These are phyloP conservation scores for Chlorella sp. DNA, from an alignment of 139 green algal genomes.

Conservation along the genomic window DNA sequence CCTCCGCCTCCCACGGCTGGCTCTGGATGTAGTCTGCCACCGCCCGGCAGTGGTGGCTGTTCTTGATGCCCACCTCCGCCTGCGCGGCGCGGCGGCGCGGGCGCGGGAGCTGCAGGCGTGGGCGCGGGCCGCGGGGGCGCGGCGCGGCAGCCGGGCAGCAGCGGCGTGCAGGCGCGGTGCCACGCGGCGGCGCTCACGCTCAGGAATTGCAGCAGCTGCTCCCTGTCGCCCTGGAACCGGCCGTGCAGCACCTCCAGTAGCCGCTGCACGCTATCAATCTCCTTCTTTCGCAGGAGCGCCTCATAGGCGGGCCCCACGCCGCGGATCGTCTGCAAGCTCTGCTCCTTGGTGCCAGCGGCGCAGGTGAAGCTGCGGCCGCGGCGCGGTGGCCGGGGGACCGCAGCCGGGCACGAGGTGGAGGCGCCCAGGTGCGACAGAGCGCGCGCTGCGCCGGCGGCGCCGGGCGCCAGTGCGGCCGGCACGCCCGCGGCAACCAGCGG, in stretches of 20 bases:
- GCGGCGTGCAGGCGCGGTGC: not conserved
- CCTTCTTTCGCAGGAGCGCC: slow-evolving; percentile 30
- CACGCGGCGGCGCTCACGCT: slow-evolving; percentile 17
- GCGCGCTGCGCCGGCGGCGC: too few species aligned
- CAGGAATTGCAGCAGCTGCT: slow-evolving; percentile 41
- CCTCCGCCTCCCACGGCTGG: slow-evolving; percentile 13
- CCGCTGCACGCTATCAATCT: slow-evolving; percentile 40
- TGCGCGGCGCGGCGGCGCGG: not conserved
- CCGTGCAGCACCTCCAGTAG: slow-evolving; percentile 47
- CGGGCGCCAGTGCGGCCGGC: too few species aligned
- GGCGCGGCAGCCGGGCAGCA: not conserved
- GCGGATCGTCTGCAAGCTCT: slow-evolving; percentile 35
- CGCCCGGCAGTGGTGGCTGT: slow-evolving; percentile 30
- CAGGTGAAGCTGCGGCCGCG: not conserved
- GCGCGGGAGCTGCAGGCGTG: not conserved
- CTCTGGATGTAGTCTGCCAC: slow-evolving; percentile 44
- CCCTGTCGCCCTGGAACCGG: slow-evolving; percentile 3
- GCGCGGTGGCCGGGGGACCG: not conserved
- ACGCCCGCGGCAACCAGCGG: too few species aligned
- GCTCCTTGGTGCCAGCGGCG: not conserved
- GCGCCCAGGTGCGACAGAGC: not conserved
- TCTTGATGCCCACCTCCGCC: slow-evolving; percentile 50
- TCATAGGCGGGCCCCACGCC: slow-evolving; percentile 54
- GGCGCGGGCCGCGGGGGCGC: not conserved
- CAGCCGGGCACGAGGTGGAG: not conserved